Evolutionary conservation across 2,329 filamentous ascomycete genomes (phyloP), one percentile per base, ranked within the genome.

Genomic region (Scortechinia acanthostroma): DNA sequence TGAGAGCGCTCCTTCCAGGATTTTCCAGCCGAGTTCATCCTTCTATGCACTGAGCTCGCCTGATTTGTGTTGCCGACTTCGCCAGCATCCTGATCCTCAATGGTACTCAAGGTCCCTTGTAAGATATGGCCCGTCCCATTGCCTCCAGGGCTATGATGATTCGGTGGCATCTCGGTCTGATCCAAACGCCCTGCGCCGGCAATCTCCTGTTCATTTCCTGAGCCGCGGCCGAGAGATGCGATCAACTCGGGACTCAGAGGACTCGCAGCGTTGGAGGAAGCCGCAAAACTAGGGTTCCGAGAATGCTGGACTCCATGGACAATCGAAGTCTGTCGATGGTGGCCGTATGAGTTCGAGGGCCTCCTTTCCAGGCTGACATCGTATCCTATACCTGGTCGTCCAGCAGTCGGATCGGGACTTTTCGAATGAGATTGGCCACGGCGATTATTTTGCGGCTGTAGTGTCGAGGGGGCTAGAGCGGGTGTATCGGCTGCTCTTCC

Each of bases 321-420:
- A 55, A 97, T 96, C 43, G 91, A 97, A 1, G 91, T 95, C 68
- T 98, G 90, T 46, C 93, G 84, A 66, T 97, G 90, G 63, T 98
- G 91, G 48, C 88, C 88, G 71, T 97, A 82, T 19, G 70, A 57
- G 20, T 40, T 40, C 10, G 35, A 40, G 13, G 35, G 35, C 6
- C 35, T 13, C 17, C 35, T 10, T 40, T 40, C 35, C 17, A 40
- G 17, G 14, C 35, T 17, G 10, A 10, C 35, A 40, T 40, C 35
- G 17, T 40, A 40, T 40, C 35, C 35, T 30, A 30, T 10, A 15
- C 6, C 17, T 6, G 35, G 35, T 13, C 35, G 35, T 13, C 35
- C 35, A 19, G 35, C 6, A 6, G 35, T 13, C 10, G n/a, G 10
- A 10, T 40, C 35, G 35, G 35, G 35, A 17, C 35, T 40, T 19